Evolutionary conservation across 305 asterid genomes (phyloP), one percentile per base, ranked within the genome.

Genomic region (Fraxinus floribunda): DNA sequence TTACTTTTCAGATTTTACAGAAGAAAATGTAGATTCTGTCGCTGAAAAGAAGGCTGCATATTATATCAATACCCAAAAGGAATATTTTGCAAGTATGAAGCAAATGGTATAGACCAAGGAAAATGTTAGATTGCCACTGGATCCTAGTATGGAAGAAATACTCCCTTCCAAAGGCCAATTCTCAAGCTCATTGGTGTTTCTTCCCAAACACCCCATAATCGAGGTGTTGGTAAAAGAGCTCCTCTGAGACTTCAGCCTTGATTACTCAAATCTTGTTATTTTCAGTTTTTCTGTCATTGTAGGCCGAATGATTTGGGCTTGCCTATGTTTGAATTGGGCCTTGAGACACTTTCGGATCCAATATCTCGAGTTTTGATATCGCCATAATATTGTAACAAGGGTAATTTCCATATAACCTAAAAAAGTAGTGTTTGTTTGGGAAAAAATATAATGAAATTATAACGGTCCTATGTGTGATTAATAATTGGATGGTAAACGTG

Each of bases 81-180:
- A 8, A 38, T 38, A 38, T 38, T 7, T 49, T 49, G 60, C 18
- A 13, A 0, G 60, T 49, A 49, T 13, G 18, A 49, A 15, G 60
- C 60, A 10, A 15, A 49, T 49, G 13, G 60, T 49, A 15, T 49
- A 49, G 60, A 49, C 60, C 18, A 38, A 5, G 18, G 44, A 78
- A 55, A 72, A 82, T 10, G 55, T 4, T 81, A 38, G 79, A 81
- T 70, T 10, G 6, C 83, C n/a, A 62, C 85, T 80, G 79, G 55
- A 52, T 79, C 85, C 78, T 32, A 84, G 87, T 71, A 84, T 81
- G 87, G 88, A 81, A 75, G 85, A 89, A 89, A 90, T 82, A 88
- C 62, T 26, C 95, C 98, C 95, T 75, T 92, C 95, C 97, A 91
- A 88, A 93, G 98, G 97, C 95, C 98, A 94, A 94, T 87, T 94